Percentiles rank a stretch among this genome's conserved stretches.
Evolutionary conservation across 192 early-diverging fungal genomes (phyloP).

Genomic region (Radiomyces spectabilis): DNA sequence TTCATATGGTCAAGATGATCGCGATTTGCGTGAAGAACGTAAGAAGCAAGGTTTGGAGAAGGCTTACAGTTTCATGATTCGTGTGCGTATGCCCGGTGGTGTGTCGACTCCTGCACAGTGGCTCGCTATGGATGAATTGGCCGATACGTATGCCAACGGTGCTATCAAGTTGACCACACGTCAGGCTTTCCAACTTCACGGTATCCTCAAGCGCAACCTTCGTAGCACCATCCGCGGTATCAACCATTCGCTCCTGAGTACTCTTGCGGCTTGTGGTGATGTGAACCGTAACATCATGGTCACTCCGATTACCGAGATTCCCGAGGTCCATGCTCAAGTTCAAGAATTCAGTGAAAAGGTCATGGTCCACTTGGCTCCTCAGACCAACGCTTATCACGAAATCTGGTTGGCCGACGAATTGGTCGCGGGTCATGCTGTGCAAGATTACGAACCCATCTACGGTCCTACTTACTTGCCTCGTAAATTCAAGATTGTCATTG

Average conservation of each 20-base stretch:
- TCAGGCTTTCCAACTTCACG: slow-evolving; percentile 96
- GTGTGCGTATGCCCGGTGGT: slow-evolving; percentile 90
- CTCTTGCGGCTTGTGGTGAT: slow-evolving; percentile 95
- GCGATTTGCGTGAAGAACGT: slow-evolving; percentile 83
- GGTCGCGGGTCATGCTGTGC: slow-evolving; percentile 70
- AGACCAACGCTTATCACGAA: slow-evolving; percentile 91
- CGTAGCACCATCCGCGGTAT: slow-evolving; percentile 86
- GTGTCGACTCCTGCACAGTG: slow-evolving; percentile 83
- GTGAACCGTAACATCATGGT: slow-evolving; percentile 97
- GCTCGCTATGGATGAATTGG: slow-evolving; percentile 90
- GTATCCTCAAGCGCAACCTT: slow-evolving; percentile 86
- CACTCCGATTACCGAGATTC: slow-evolving; percentile 77
- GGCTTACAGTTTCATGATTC: slow-evolving; percentile 95
- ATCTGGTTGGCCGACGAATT: slow-evolving; percentile 94
- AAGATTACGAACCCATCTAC: slow-evolving; percentile 89
- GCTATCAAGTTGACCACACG: slow-evolving; percentile 94
- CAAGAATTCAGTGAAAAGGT: slow-evolving; percentile 64
- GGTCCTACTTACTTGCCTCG: slow-evolving; percentile 89
- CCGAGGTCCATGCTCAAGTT: slow-evolving; percentile 74
- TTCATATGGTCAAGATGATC: slow-evolving; percentile 95
- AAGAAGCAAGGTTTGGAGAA: slow-evolving; percentile 81
- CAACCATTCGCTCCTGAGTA: slow-evolving; percentile 86
- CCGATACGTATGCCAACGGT: slow-evolving; percentile 76
- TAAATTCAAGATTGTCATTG: slow-evolving; percentile 94
- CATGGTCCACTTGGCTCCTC: slow-evolving; percentile 74